These are phyloP conservation scores for Trichosanthes cucumerina DNA, from an alignment of 306 rosid species.

Conservation along the genomic window DNA sequence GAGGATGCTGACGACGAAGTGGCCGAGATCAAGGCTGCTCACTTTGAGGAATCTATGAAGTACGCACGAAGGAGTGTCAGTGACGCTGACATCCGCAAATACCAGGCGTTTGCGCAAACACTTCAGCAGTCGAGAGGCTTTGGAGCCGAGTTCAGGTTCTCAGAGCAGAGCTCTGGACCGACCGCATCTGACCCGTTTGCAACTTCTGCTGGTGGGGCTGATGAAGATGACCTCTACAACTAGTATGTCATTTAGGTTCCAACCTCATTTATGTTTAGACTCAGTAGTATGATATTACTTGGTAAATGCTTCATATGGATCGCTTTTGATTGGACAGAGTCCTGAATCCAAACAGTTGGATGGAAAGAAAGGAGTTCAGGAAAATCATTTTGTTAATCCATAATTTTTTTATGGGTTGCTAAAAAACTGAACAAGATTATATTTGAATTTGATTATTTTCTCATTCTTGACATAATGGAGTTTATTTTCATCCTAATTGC, in stretches of 20 bases:
- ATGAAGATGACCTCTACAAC: conserved; percentile 91
- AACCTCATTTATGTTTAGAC: conserved; percentile 7
- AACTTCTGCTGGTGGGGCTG: conserved; percentile 58
- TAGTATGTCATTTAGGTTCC: conserved; percentile 20
- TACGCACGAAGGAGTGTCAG: conserved; percentile 95
- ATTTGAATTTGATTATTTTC: background rate
- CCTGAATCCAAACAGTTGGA: background rate
- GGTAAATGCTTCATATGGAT: background rate
- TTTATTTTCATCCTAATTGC: background rate
- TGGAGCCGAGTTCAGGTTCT: conserved; percentile 79
- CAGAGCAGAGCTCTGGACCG: conserved; percentile 33
- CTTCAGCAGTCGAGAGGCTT: conserved; percentile 98
- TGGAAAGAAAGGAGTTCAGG: background rate
- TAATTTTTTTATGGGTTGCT: background rate
- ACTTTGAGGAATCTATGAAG: conserved; percentile 95
- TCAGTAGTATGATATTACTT: background rate
- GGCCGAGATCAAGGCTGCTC: conserved; percentile 87
- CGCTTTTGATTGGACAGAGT: background rate
- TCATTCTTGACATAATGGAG: background rate
- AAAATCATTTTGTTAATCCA: conserved; percentile 5
- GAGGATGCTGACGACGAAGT: conserved; percentile 85
- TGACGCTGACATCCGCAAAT: conserved; percentile 94
- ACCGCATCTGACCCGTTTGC: conserved; percentile 69
- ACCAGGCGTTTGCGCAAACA: conserved; percentile 95
- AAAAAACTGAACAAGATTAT: background rate